Evolutionary conservation across 495 filamentous ascomycete genomes (phyloP).

Genomic region (Tricharina praecox): DNA sequence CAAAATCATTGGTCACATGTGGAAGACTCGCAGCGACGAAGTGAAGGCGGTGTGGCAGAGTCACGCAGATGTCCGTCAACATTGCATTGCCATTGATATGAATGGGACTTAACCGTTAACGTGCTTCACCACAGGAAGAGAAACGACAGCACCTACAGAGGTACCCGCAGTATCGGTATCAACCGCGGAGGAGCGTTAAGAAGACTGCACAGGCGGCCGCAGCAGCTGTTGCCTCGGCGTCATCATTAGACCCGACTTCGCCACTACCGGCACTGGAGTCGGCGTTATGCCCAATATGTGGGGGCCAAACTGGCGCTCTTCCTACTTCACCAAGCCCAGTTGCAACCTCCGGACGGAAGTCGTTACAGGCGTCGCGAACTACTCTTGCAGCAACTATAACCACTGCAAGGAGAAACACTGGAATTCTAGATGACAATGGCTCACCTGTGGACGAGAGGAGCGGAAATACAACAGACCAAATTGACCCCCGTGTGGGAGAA

Average conservation of each 20-base stretch:
- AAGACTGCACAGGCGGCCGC: conserved; percentile 20
- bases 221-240: conserved; percentile 11
- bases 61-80: conserved; percentile 54
- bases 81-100: neutral
- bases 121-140: conserved; percentile 47
- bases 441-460: too few relatives aligned
- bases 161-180: conserved; percentile 88
- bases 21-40: conserved; percentile 57
- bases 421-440: conserved; percentile 11
- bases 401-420: neutral
- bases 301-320: conserved; percentile 23
- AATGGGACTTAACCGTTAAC: conserved; percentile 8
- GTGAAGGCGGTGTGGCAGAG: conserved; percentile 74
- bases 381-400: neutral
- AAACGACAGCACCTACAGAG: conserved; percentile 77
- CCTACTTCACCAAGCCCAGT: conserved; percentile 20
- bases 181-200: conserved; percentile 61
- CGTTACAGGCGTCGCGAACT: neutral
- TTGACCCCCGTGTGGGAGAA: too few relatives aligned
- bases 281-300: conserved; percentile 22
- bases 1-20: conserved; percentile 91
- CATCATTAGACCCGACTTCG: conserved; percentile 11
- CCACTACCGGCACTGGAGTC: conserved; percentile 20
- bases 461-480: too few relatives aligned
- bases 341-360: neutral